phyloP scores from a whole-genome alignment of 2,329 filamentous ascomycete species.

The Ophiosphaerella korrae region DNA sequence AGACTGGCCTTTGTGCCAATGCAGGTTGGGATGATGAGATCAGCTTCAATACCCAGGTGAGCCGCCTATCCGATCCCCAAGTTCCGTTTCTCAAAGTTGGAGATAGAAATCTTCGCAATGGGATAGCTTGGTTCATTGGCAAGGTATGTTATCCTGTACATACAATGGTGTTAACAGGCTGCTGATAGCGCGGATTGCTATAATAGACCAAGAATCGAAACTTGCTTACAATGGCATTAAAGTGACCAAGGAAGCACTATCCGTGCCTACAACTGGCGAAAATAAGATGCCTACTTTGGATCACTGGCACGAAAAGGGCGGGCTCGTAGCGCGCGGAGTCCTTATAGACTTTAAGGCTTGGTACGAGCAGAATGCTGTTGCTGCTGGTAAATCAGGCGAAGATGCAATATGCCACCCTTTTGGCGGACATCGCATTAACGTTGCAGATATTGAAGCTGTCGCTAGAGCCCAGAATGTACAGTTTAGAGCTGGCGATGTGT shows the following conservation, averaged over 20 bases:
- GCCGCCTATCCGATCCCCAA: not conserved
- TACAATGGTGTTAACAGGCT: too few relatives aligned
- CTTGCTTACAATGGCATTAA: slow-evolving; percentile 19
- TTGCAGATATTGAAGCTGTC: slow-evolving; percentile 15
- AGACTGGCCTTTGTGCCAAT: slow-evolving; percentile 10
- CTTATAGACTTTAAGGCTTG: slow-evolving; percentile 18
- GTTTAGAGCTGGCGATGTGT: slow-evolving; percentile 19
- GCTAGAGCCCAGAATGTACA: slow-evolving; percentile 9
- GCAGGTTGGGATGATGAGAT: slow-evolving; percentile 32
- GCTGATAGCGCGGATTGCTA: not conserved
- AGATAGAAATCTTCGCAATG: slow-evolving; percentile 22
- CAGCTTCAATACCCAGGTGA: slow-evolving; percentile 36
- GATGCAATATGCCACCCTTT: slow-evolving; percentile 14
- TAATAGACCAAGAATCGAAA: slow-evolving; percentile 5
- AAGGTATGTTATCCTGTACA: not conserved
- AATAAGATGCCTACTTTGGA: slow-evolving; percentile 19
- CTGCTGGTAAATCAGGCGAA: slow-evolving; percentile 10
- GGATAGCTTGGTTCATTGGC: slow-evolving; percentile 36
- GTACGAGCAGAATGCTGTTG: slow-evolving; percentile 12
- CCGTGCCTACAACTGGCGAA: slow-evolving; percentile 3
- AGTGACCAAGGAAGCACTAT: slow-evolving; percentile 16
- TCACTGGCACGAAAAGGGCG: slow-evolving; percentile 16
- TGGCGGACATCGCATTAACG: slow-evolving; percentile 19
- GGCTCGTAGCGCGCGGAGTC: slow-evolving; percentile 17
- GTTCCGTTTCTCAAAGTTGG: not conserved